These are phyloP conservation scores for Ephemerocybe angulata DNA, from an alignment of 768 basidiomycete genomes.

Conservation along the genomic window DNA sequence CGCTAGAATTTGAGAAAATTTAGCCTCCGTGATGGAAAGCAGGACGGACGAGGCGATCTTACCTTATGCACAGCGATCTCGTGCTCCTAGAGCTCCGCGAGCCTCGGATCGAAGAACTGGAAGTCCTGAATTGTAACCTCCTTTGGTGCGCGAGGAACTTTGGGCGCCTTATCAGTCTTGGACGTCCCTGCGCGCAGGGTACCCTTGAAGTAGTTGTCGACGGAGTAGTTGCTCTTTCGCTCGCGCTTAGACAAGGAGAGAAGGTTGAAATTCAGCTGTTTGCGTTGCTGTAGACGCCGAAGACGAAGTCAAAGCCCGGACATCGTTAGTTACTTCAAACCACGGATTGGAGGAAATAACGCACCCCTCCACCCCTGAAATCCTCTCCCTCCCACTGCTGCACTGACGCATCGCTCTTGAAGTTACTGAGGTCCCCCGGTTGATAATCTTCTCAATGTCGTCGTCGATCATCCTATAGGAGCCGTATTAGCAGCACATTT, in stretches of 20 bases:
- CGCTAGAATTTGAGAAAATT: too few species aligned
- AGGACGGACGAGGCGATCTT: too few species aligned
- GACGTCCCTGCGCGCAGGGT: conserved; percentile 76
- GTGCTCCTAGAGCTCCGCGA: conserved; percentile 80
- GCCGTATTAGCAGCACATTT: not conserved
- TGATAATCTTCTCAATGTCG: conserved; percentile 93
- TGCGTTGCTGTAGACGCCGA: conserved; percentile 42
- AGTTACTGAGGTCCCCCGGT: conserved; percentile 88
- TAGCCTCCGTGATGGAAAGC: too few species aligned
- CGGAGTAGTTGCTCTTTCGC: conserved; percentile 90
- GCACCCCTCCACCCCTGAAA: conserved; percentile 64
- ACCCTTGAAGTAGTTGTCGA: conserved; percentile 95
- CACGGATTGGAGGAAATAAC: conserved; percentile 20
- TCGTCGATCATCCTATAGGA: conserved; percentile 67
- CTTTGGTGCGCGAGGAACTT: conserved; percentile 82
- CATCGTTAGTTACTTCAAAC: too few species aligned
- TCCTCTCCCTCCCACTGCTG: conserved; percentile 97
- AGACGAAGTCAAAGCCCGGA: conserved; percentile 72
- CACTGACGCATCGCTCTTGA: conserved; percentile 89
- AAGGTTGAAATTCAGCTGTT: conserved; percentile 69
- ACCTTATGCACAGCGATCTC: conserved; percentile 83
- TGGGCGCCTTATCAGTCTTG: conserved; percentile 77
- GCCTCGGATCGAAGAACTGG: conserved; percentile 88
- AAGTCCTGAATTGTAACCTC: conserved; percentile 88
- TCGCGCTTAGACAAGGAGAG: conserved; percentile 90